Percentiles rank a stretch among this genome's conserved stretches.
Evolutionary conservation across 768 basidiomycete genomes (phyloP).

Genomic region (Mycena galopus): DNA sequence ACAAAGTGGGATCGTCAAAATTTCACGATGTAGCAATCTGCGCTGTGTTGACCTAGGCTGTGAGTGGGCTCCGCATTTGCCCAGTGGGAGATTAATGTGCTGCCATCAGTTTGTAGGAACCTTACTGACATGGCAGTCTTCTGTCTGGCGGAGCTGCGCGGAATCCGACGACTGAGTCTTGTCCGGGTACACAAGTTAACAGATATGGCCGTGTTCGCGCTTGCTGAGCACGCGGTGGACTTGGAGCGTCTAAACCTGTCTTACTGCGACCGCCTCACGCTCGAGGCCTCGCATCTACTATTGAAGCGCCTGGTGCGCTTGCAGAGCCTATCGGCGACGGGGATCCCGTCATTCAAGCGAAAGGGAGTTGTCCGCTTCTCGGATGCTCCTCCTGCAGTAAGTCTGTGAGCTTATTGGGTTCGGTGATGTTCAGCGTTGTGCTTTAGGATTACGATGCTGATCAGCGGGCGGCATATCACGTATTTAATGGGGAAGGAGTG

Average conservation of each 20-base stretch:
- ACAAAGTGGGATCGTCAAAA: slow-evolving; percentile 72
- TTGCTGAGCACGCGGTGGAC: slow-evolving; percentile 77
- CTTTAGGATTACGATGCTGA: slow-evolving; percentile 72
- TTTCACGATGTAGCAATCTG: slow-evolving; percentile 82
- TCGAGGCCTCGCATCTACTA: slow-evolving; percentile 80
- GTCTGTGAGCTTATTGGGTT: slow-evolving; percentile 41
- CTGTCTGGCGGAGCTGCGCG: slow-evolving; percentile 78
- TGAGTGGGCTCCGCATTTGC: slow-evolving; percentile 54
- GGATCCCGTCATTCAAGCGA: slow-evolving; percentile 79
- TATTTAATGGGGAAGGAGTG: slow-evolving; percentile 82
- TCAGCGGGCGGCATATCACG: slow-evolving; percentile 81
- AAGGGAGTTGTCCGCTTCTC: slow-evolving; percentile 84
- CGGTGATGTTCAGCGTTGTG: slow-evolving; percentile 32
- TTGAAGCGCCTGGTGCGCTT: slow-evolving; percentile 70
- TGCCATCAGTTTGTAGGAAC: slow-evolving; percentile 75
- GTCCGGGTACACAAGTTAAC: slow-evolving; percentile 87
- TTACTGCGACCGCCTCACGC: slow-evolving; percentile 85
- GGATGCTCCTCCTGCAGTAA: slow-evolving; percentile 73
- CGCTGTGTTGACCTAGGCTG: slow-evolving; percentile 90
- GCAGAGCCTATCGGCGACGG: slow-evolving; percentile 84
- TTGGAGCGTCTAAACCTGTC: slow-evolving; percentile 89
- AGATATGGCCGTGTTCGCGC: slow-evolving; percentile 83
- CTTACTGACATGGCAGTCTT: slow-evolving; percentile 89
- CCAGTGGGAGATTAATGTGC: slow-evolving; percentile 25
- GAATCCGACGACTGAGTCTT: slow-evolving; percentile 82